Evolutionary conservation across 345 rosid genomes (phyloP), one percentile per base, ranked within the genome.

Genomic region (Conringia planisiliqua): DNA sequence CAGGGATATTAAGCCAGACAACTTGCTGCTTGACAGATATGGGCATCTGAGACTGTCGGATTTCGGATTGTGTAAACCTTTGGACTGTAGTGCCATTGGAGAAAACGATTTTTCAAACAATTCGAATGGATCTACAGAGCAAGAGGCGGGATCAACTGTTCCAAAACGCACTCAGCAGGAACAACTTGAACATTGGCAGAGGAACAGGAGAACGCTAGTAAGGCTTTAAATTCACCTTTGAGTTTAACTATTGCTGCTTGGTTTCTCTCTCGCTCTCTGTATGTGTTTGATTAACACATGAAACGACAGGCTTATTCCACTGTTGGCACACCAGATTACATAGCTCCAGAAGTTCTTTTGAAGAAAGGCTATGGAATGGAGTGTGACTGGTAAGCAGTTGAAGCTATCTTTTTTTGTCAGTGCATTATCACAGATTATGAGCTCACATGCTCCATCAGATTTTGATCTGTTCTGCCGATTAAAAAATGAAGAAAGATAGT

Each of bases 321-420:
- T 42, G 97, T 94, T 48, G 99, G 99, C 16, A 90, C 99, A 58
- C 97, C 99, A 10, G 98, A 94, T 77, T 91, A 91, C 79, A 94
- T 94, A 59, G 98, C 98, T 68, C 98, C 98, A 38, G 99, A 91
- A 83, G 97, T 91, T 38, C 81, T 94, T 9, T 68, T 94, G 82
- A 94, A 94, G 89, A 94, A 91, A 89, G 98, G 98, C 42, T 94
- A 94, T 79, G 98, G 82, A 51, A 84, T 94, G 96, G 99, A 94
- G 81, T 94, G 99, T 79, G 98, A 91, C 71, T 91, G 97, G 97
- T 92, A 70, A 81, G 92, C 29, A 30, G 22, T 17, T 48, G 33
- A 54, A 36, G 30, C 24, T 70, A 32, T 62, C 18, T 13, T 51
- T 9, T 50, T 35, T 40, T 39, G 0, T 20, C 11, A 29, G 30